Percentiles rank a stretch among this genome's conserved stretches.
phyloP scores from a whole-genome alignment of 495 filamentous ascomycete species.

The Penicillium flavigenum region DNA sequence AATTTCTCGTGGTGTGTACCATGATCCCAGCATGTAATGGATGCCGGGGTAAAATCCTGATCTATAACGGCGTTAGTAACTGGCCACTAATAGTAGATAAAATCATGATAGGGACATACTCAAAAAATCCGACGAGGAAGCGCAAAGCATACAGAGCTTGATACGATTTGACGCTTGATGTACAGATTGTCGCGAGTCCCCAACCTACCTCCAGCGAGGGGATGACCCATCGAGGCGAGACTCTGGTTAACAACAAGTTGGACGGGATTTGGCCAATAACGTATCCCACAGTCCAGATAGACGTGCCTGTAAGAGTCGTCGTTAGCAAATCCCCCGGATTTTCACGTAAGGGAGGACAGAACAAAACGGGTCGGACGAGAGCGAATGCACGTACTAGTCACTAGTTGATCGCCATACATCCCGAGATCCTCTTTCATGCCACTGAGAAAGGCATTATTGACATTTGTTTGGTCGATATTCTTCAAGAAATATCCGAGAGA shows the following conservation, averaged over 20 bases:
- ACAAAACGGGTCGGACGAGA: background rate
- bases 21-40: slow-evolving; percentile 35
- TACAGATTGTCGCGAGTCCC: slow-evolving; percentile 46
- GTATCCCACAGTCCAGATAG: slow-evolving; percentile 57
- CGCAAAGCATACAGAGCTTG: slow-evolving; percentile 50
- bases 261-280: slow-evolving; percentile 57
- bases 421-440: slow-evolving; percentile 43
- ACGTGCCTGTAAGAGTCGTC: slow-evolving; percentile 33
- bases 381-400: slow-evolving; percentile 12
- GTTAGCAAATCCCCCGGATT: slow-evolving; percentile 31
- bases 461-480: slow-evolving; percentile 51
- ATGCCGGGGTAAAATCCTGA: slow-evolving; percentile 40
- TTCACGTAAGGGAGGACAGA: too few relatives aligned
- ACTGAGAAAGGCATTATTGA: slow-evolving; percentile 49
- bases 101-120: slow-evolving; percentile 11
- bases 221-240: slow-evolving; percentile 44
- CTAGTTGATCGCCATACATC: slow-evolving; percentile 24
- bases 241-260: slow-evolving; percentile 50
- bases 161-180: slow-evolving; percentile 40
- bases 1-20: slow-evolving; percentile 51
- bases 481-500: slow-evolving; percentile 54
- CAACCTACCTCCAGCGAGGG: slow-evolving; percentile 47
- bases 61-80: slow-evolving; percentile 10
- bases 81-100: background rate
- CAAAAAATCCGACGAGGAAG: slow-evolving; percentile 51